Base-by-base conservation (phyloP, 2,329 filamentous ascomycete genomes). In the Diaporthe batatas region DNA sequence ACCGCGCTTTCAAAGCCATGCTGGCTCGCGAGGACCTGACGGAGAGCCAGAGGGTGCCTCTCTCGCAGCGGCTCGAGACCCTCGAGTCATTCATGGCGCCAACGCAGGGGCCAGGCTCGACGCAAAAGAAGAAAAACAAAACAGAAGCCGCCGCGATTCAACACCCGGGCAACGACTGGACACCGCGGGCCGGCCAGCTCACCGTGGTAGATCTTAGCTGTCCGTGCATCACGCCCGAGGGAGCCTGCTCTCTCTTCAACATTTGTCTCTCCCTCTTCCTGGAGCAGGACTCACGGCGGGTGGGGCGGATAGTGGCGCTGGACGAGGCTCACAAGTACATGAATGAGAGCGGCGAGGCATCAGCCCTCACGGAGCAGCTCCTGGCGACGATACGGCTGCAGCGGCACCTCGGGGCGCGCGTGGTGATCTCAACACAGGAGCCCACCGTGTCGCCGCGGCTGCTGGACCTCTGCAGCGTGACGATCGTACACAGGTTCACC, bases 301-400 rank as follows among this genome's bases (percentile, higher is more conserved):
- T 86, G 0, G 90, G 91, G 0, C 86, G 90, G 6, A 84, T 95
- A 49, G 81, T 95, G 18, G 92, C 92, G 0, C 83, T 95, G 0
- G 93, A 96, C 75, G 93, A 96, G 78, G 93, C 93, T 0, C 93
- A 96, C 79, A 95, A 95, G 82, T 94, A 91, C 78, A 90, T 94
- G 87, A 88, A 86, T 16, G 83, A 84, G 0, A 87, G 87, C 0
- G 79, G 84, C 0, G 90, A 91, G 53, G 88, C 89, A 1, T 79
- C 82, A 2, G 83, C 83, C 0, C 85, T 95, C 36, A 94, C 92
- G 0, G 85, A 92, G 7, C 85, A 85, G 0, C 83, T 95, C 0
- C 83, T 94, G 0, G 84, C 85, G 0, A 87, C 89, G 0, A 92
- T 96, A 75, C 88, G 93, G 0, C 84, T 92, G 23, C 93, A 96